Conservation (phyloP, 1,284 basidiomycete genomes). For the Cutaneotrichosporon sp. region DNA sequence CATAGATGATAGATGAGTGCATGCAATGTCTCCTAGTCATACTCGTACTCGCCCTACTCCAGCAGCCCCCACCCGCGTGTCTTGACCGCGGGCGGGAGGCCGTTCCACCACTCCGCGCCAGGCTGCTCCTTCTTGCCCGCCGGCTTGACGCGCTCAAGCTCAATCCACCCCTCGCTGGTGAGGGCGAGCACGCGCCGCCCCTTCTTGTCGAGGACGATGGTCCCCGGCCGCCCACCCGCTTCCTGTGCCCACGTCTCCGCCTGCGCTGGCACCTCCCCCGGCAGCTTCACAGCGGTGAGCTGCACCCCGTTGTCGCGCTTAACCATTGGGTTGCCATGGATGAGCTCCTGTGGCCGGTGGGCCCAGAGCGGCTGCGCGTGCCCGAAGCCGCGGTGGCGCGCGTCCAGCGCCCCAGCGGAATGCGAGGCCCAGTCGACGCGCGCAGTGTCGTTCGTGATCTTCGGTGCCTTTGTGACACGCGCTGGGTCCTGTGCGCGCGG, state of each 20-base stretch:
- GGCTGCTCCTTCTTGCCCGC: slow-evolving; percentile 59
- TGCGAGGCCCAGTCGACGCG: slow-evolving; percentile 64
- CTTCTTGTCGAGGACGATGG: slow-evolving; percentile 54
- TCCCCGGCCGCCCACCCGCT: slow-evolving; percentile 15
- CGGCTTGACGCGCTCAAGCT: slow-evolving; percentile 61
- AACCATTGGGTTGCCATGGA: background rate
- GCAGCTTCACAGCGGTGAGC: slow-evolving; percentile 9
- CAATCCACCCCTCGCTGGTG: slow-evolving; percentile 58
- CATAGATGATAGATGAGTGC: too few relatives aligned
- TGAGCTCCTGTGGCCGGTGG: slow-evolving; percentile 20
- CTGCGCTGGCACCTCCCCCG: background rate
- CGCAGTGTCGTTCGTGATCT: slow-evolving; percentile 63
- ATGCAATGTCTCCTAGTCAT: too few relatives aligned
- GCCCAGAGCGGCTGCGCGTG: slow-evolving; percentile 65
- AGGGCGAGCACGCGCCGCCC: slow-evolving; percentile 58
- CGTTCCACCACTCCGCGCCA: slow-evolving; percentile 65
- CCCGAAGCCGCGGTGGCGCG: slow-evolving; percentile 67
- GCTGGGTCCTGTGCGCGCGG: slow-evolving; percentile 58
- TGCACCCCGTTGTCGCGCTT: slow-evolving; percentile 15
- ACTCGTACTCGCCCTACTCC: slow-evolving; percentile 6
- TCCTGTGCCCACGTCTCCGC: slow-evolving; percentile 15
- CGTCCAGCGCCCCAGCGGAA: slow-evolving; percentile 60
- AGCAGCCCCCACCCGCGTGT: slow-evolving; percentile 21
- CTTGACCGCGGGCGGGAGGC: slow-evolving; percentile 42
- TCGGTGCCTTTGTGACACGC: slow-evolving; percentile 61